Percentiles rank a stretch among this genome's conserved stretches.
These are phyloP conservation scores for Trichoderma parareesei DNA, from an alignment of 495 filamentous ascomycete species.

Conservation along the genomic window DNA sequence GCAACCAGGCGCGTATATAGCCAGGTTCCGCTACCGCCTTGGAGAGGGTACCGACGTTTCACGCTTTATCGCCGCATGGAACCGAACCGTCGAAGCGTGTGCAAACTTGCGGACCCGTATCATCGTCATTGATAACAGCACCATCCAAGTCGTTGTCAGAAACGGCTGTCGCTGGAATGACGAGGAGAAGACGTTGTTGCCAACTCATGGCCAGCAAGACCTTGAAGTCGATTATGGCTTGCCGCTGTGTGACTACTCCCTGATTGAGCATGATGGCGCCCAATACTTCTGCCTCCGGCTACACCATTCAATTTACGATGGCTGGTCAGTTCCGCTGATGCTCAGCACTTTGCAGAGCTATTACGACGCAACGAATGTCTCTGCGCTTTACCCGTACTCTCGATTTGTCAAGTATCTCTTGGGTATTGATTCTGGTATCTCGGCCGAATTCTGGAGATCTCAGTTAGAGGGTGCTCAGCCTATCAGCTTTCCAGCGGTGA, in stretches of 20 bases:
- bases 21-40: slow-evolving; percentile 36
- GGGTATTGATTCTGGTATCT: neutral
- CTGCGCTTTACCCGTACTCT: neutral
- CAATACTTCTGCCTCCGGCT: slow-evolving; percentile 11
- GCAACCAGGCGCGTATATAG: slow-evolving; percentile 33
- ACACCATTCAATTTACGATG: slow-evolving; percentile 5
- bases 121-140: neutral
- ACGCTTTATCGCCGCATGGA: slow-evolving; percentile 41
- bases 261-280: neutral
- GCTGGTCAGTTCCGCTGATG: neutral
- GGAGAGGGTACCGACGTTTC: slow-evolving; percentile 29
- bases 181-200: neutral
- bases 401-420: neutral
- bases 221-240: neutral
- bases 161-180: slow-evolving; percentile 2
- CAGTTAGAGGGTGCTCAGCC: neutral
- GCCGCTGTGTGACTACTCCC: neutral
- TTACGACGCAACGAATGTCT: neutral
- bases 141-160: slow-evolving; percentile 20
- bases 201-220: neutral
- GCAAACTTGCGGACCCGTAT: slow-evolving; percentile 57
- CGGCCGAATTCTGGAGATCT: neutral
- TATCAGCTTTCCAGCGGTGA: neutral
- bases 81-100: slow-evolving; percentile 39
- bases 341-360: neutral